phyloP scores from a whole-genome alignment of 192 early-diverging fungal species.

The Paraglomus brasilianum region DNA sequence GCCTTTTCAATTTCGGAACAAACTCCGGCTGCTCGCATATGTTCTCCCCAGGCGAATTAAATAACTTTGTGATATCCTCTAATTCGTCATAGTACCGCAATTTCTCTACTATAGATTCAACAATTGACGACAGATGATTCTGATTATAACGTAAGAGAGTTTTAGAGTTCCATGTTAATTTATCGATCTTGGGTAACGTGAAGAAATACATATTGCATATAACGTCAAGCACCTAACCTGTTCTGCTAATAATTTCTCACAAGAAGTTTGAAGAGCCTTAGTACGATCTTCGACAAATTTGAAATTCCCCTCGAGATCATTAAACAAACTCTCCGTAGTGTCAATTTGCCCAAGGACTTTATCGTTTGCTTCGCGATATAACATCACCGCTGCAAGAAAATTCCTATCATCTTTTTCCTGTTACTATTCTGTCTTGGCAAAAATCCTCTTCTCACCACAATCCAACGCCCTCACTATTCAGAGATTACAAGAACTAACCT shows the following conservation, averaged over 20 bases:
- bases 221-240: conserved; percentile 39
- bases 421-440: not conserved
- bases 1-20: conserved; percentile 68
- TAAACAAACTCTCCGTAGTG: conserved; percentile 55
- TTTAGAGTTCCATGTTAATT: not conserved
- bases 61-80: conserved; percentile 74
- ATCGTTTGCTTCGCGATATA: conserved; percentile 64
- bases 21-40: conserved; percentile 80
- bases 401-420: conserved; percentile 40
- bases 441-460: too few relatives aligned
- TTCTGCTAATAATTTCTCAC: conserved; percentile 74
- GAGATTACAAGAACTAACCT: conserved; percentile 43
- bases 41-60: conserved; percentile 81
- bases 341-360: conserved; percentile 63
- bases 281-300: conserved; percentile 79
- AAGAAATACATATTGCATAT: not conserved
- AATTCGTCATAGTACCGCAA: conserved; percentile 83
- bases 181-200: not conserved
- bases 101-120: conserved; percentile 55
- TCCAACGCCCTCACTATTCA: not conserved
- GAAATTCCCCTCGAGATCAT: conserved; percentile 67
- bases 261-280: conserved; percentile 71
- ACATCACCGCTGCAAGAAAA: conserved; percentile 56
- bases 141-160: conserved; percentile 29
- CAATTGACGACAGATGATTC: conserved; percentile 58